Evolutionary conservation across 2,329 filamentous ascomycete species (phyloP).

Genomic region (Ophiostoma novo-ulmi): DNA sequence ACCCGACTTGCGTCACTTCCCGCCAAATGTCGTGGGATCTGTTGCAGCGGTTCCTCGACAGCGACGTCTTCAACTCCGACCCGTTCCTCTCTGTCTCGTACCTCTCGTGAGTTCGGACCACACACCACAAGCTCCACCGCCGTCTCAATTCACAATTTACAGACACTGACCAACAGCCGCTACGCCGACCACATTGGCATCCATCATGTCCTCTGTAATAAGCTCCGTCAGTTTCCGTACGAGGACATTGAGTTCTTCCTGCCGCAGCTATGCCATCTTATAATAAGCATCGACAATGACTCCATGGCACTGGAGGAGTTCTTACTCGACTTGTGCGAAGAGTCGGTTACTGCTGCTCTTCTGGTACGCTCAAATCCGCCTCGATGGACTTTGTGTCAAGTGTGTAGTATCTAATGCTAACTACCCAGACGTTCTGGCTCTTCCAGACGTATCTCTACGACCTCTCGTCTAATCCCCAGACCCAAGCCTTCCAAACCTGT

Average conservation of each 20-base stretch:
- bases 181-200: slow-evolving; percentile 88
- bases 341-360: slow-evolving; percentile 77
- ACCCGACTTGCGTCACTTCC: slow-evolving; percentile 28
- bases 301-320: slow-evolving; percentile 89
- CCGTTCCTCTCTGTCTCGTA: slow-evolving; percentile 85
- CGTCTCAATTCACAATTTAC: not conserved
- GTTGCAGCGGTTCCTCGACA: slow-evolving; percentile 85
- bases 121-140: slow-evolving; percentile 16
- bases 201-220: slow-evolving; percentile 82
- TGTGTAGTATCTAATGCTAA: not conserved
- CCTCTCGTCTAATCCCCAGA: slow-evolving; percentile 67
- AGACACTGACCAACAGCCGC: slow-evolving; percentile 48
- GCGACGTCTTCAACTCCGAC: slow-evolving; percentile 88
- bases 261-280: slow-evolving; percentile 78
- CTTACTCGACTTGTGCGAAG: slow-evolving; percentile 77
- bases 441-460: slow-evolving; percentile 86
- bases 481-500: slow-evolving; percentile 74
- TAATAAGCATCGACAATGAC: slow-evolving; percentile 84
- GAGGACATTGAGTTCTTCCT: slow-evolving; percentile 92
- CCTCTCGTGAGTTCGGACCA: slow-evolving; percentile 59
- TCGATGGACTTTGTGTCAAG: too few species aligned
- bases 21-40: slow-evolving; percentile 71
- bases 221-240: slow-evolving; percentile 83
- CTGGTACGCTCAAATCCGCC: slow-evolving; percentile 52
- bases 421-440: slow-evolving; percentile 73